Evolutionary conservation across 2,329 filamentous ascomycete species (phyloP).

Genomic region (Pseudocercospora vitis): DNA sequence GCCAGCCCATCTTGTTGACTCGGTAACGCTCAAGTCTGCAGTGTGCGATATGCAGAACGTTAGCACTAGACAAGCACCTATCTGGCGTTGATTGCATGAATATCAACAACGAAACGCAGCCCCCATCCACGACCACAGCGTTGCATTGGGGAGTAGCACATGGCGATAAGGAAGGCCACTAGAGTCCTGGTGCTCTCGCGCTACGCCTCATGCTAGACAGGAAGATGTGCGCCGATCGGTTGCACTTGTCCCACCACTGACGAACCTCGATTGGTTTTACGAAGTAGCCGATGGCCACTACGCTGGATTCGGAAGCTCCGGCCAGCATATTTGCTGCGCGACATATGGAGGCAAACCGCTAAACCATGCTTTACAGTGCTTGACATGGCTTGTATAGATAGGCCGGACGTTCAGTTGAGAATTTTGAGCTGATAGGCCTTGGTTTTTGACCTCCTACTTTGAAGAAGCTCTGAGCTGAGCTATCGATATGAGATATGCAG

Average conservation of each 20-base stretch:
- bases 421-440: background rate
- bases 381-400: background rate
- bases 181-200: background rate
- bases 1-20: background rate
- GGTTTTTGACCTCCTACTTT: background rate
- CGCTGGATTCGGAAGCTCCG: background rate
- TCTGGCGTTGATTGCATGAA: background rate
- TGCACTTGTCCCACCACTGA: background rate
- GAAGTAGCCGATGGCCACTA: background rate
- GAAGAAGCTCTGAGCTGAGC: background rate
- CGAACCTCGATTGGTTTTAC: background rate
- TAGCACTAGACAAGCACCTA: background rate
- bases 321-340: background rate
- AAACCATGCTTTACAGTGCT: background rate
- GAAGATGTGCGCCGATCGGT: background rate
- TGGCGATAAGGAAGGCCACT: slow-evolving; percentile 1
- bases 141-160: slow-evolving; percentile 1
- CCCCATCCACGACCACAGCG: background rate
- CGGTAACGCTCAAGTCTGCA: background rate
- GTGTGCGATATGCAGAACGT: background rate
- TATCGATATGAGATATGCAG: background rate
- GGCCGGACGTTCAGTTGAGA: background rate
- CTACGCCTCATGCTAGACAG: background rate
- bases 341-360: background rate
- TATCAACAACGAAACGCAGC: background rate